phyloP scores from a whole-genome alignment of 805 yeast genomes.

The Yamadazyma philogaea region DNA sequence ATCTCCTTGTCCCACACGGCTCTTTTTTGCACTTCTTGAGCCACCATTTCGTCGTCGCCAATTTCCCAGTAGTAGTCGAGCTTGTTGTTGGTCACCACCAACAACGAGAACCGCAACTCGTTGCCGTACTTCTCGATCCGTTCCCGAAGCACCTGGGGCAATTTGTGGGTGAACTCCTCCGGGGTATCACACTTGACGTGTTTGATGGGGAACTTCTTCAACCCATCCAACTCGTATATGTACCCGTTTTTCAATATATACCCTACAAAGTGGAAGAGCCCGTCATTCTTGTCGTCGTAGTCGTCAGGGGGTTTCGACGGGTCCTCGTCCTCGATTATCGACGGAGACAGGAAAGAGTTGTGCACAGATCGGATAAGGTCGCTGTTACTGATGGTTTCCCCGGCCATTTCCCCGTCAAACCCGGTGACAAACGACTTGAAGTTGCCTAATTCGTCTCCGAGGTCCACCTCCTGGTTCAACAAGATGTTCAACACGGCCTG shows the following conservation, averaged over 20 bases:
- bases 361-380: conserved; percentile 55
- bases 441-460: conserved; percentile 48
- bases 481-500: conserved; percentile 62
- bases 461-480: conserved; percentile 35
- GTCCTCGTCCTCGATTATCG: conserved; percentile 47
- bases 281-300: conserved; percentile 43
- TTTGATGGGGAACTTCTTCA: conserved; percentile 51
- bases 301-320: conserved; percentile 17
- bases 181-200: conserved; percentile 41
- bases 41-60: conserved; percentile 39
- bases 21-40: conserved; percentile 46
- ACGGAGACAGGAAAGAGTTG: conserved; percentile 59
- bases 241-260: conserved; percentile 43
- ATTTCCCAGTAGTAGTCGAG: conserved; percentile 32
- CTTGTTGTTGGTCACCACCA: conserved; percentile 53
- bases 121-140: conserved; percentile 47
- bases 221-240: conserved; percentile 62
- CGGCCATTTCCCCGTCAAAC: conserved; percentile 55
- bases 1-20: conserved; percentile 54
- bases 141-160: conserved; percentile 44
- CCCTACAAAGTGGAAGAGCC: conserved; percentile 59
- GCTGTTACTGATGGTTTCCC: conserved; percentile 60
- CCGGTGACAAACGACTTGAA: conserved; percentile 49
- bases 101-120: conserved; percentile 55
- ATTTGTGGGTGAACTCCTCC: conserved; percentile 40